A percentile compares a stretch with the other conserved stretches of the same genome.
Evolutionary conservation across 768 basidiomycete species (phyloP).

Genomic region (Zangia roseola): DNA sequence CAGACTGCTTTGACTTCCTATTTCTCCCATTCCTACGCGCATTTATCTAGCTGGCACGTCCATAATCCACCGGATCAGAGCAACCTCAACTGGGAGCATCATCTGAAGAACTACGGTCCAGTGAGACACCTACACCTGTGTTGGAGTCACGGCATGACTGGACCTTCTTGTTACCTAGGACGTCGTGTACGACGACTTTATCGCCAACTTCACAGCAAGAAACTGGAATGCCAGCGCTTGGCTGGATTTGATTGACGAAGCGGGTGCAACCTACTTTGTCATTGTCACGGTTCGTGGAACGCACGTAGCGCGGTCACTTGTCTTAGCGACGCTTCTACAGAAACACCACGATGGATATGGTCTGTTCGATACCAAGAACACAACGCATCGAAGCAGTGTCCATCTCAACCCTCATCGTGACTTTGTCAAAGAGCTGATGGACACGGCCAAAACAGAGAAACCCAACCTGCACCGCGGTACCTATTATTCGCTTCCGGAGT

Average conservation of each 20-base stretch:
- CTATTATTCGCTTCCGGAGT: slow-evolving; percentile 58
- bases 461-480: slow-evolving; percentile 55
- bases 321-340: slow-evolving; percentile 20
- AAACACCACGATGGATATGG: slow-evolving; percentile 65
- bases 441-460: slow-evolving; percentile 47
- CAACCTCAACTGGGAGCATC: slow-evolving; percentile 47
- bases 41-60: slow-evolving; percentile 37
- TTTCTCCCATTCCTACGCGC: not conserved
- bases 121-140: slow-evolving; percentile 22
- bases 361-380: slow-evolving; percentile 54
- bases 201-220: slow-evolving; percentile 49
- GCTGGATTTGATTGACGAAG: slow-evolving; percentile 52
- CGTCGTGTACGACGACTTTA: slow-evolving; percentile 58
- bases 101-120: slow-evolving; percentile 47
- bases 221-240: slow-evolving; percentile 55
- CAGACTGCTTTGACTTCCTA: not conserved
- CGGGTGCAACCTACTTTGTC: slow-evolving; percentile 64
- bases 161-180: slow-evolving; percentile 27
- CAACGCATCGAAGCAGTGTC: slow-evolving; percentile 49
- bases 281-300: slow-evolving; percentile 43
- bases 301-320: not conserved
- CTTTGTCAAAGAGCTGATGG: slow-evolving; percentile 49
- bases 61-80: slow-evolving; percentile 36
- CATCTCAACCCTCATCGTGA: slow-evolving; percentile 51
- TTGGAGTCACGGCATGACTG: not conserved